phyloP scores from a whole-genome alignment of 1,139 yeast species.

The Arxiozyma heterogenica region DNA sequence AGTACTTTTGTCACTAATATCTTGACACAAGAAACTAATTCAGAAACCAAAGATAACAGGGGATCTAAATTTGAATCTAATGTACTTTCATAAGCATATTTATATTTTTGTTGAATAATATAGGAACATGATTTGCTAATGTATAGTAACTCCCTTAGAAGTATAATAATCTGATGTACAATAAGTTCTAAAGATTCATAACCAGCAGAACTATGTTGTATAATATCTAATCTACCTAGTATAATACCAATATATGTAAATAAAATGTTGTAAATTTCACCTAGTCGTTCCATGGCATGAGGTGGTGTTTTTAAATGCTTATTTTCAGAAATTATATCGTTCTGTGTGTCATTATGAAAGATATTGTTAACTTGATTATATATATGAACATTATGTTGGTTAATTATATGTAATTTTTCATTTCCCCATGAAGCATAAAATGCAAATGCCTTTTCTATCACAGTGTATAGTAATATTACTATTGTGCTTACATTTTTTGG shows the following conservation, averaged over 20 bases:
- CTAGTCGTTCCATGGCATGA: constrained; percentile 57
- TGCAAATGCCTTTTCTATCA: constrained; percentile 59
- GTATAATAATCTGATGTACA: constrained; percentile 57
- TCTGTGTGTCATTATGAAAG: neutral
- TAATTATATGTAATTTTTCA: constrained; percentile 35
- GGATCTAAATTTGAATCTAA: constrained; percentile 51
- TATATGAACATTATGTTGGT: constrained; percentile 3
- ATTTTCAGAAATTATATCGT: neutral
- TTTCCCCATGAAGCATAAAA: constrained; percentile 71
- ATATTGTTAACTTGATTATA: neutral
- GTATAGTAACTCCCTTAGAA: constrained; percentile 55
- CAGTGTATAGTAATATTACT: constrained; percentile 64
- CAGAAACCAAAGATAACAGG: constrained; percentile 52
- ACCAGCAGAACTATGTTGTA: constrained; percentile 63
- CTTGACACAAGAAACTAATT: constrained; percentile 56
- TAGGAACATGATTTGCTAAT: constrained; percentile 44
- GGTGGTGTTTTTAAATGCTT: constrained; percentile 46
- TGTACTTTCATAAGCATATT: constrained; percentile 24
- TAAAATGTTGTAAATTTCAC: constrained; percentile 64
- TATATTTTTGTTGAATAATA: constrained; percentile 32
- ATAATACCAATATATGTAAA: constrained; percentile 63
- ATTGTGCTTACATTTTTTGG: constrained; percentile 59
- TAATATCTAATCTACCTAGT: constrained; percentile 63
- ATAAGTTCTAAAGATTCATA: constrained; percentile 58
- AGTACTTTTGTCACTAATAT: constrained; percentile 48